Conservation (phyloP, 257 asterid species). For the Mentha longifolia region DNA sequence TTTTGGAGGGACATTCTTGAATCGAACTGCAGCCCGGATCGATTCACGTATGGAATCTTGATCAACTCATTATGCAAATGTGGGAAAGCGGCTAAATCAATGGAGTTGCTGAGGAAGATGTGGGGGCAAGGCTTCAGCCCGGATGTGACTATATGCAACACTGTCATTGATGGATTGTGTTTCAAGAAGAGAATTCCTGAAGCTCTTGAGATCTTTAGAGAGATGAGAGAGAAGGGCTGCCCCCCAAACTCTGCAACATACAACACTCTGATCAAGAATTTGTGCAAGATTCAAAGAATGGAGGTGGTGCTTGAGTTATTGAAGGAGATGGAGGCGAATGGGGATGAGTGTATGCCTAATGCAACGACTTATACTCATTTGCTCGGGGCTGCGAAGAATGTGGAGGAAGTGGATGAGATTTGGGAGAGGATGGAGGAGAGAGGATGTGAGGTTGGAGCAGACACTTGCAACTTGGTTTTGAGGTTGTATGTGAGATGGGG, state of each 20-base stretch:
- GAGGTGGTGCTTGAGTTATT: constrained; percentile 65
- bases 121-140: constrained; percentile 71
- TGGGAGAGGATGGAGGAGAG: constrained; percentile 63
- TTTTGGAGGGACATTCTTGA: constrained; percentile 70
- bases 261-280: constrained; percentile 67
- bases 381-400: constrained; percentile 52
- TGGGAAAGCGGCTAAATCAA: constrained; percentile 64
- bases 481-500: constrained; percentile 78
- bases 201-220: constrained; percentile 59
- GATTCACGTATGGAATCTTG: constrained; percentile 64
- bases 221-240: constrained; percentile 58
- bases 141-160: constrained; percentile 71
- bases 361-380: constrained; percentile 58
- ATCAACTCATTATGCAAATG: constrained; percentile 67
- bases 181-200: constrained; percentile 89
- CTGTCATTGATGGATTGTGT: constrained; percentile 77
- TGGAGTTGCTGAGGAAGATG: constrained; percentile 66
- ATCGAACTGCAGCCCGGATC: constrained; percentile 64
- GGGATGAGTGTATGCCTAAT: constrained; percentile 56
- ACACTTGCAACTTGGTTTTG: constrained; percentile 65
- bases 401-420: constrained; percentile 54
- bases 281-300: constrained; percentile 71
- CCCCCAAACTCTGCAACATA: constrained; percentile 64
- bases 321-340: constrained; percentile 61
- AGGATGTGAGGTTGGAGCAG: constrained; percentile 53